Base-by-base conservation (phyloP, 1,139 yeast genomes). In the Yamadazyma dushanensis region DNA sequence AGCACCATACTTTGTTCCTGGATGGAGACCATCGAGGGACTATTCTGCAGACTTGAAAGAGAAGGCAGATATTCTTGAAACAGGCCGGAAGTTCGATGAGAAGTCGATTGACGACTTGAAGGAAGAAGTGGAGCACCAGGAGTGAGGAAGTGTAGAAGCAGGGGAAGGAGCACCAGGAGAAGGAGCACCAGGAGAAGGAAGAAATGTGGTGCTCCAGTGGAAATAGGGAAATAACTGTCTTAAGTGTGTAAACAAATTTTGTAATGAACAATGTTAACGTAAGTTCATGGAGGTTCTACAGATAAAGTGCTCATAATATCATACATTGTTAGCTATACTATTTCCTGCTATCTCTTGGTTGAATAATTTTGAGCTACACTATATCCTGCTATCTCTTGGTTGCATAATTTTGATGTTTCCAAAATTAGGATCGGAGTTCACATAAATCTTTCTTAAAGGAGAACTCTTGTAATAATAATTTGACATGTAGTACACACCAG, bases 401-500 rank as follows among this genome's bases (percentile, higher is more conserved):
- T 40, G 36, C 49, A 46, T 43, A 5, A 63, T 49, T 40, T 57
- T 57, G 26, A 62, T 58, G n/a, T 51, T 42, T 22, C 52, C 64
- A 40, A 58, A 65, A 21, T 51, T 55, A 16, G 54, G 47, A 49
- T 65, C 71, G 13, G 62, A 50, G 3, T 44, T 44, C 20, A 57
- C 63, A 40, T 51, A 68, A 20, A 59, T 59, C 36, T 52, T 50
- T 43, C 55, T 62, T 36, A 66, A 48, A 7, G 56, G 36, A n/a
- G 68, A 63, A 28, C 51, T 47, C 24, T 52, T 41, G 49, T 60
- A 65, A 51, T 66, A 67, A 42, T 53, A 45, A 26, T 50, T 60
- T n/a, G 56, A 45, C 74, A 68, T 69, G 49, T 54, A 66, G 35
- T 53, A 46, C 3, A 55, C 66, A 28, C 66, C 70, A 11, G 56